phyloP scores from a whole-genome alignment of 2,329 filamentous ascomycete genomes.

The Ceratocystis harringtonii region DNA sequence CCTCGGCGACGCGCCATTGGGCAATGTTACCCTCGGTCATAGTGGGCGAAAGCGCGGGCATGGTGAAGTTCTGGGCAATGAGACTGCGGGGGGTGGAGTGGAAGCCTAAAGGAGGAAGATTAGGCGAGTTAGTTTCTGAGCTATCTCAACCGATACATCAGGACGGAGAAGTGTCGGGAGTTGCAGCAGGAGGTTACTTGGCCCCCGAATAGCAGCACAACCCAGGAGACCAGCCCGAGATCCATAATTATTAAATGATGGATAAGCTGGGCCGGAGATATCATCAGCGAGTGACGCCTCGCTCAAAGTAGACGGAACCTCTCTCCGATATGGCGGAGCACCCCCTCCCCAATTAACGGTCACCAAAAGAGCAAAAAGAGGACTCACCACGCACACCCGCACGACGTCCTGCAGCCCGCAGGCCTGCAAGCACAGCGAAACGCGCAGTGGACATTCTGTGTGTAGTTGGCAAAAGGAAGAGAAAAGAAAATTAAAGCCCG shows the following conservation, averaged over 20 bases:
- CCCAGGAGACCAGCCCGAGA: background rate
- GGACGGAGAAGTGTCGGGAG: background rate
- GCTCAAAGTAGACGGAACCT: background rate
- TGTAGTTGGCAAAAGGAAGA: background rate
- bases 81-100: constrained; percentile 42
- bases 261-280: background rate
- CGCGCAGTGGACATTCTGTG: constrained; percentile 16
- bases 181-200: background rate
- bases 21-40: constrained; percentile 91
- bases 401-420: constrained; percentile 16
- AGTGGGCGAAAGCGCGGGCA: constrained; percentile 81
- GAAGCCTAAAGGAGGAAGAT: constrained; percentile 36
- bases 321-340: background rate
- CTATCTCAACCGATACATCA: background rate
- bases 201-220: background rate
- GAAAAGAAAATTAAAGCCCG: constrained; percentile 2
- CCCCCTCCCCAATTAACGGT: background rate
- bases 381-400: constrained; percentile 12
- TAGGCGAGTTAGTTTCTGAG: constrained; percentile 1
- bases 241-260: no score
- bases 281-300: background rate
- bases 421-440: constrained; percentile 16
- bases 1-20: constrained; percentile 74
- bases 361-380: constrained; percentile 4
- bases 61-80: constrained; percentile 74